Percentiles rank a stretch among this genome's conserved stretches.
Evolutionary conservation across 2,329 filamentous ascomycete species (phyloP).

Genomic region (Aspergillus quadrilineatus): DNA sequence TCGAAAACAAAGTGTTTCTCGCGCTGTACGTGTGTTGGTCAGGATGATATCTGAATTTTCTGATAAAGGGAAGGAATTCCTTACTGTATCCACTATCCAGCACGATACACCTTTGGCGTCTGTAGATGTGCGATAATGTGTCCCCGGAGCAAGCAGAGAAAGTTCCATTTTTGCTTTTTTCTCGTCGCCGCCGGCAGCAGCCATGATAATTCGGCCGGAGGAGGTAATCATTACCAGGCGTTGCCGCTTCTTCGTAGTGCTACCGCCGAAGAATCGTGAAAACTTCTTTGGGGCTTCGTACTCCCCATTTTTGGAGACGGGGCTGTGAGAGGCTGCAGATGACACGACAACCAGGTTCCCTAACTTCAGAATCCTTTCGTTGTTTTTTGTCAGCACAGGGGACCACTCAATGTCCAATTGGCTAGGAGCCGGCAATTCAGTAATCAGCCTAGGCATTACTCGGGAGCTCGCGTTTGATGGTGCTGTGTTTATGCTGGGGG

Average conservation of each 20-base stretch:
- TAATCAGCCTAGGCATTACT: slow-evolving; percentile 77
- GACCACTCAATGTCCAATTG: slow-evolving; percentile 99
- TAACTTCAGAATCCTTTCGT: slow-evolving; percentile 91
- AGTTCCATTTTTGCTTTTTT: slow-evolving; percentile 94
- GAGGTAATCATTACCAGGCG: slow-evolving; percentile 93
- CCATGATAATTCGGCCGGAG: slow-evolving; percentile 83
- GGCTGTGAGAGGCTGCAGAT: slow-evolving; percentile 71
- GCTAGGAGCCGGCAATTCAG: slow-evolving; percentile 91
- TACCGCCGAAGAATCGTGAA: slow-evolving; percentile 88
- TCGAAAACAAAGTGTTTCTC: slow-evolving; percentile 93
- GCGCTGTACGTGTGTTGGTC: slow-evolving; percentile 55
- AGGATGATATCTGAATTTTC: slow-evolving; percentile 11
- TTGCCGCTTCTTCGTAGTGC: slow-evolving; percentile 87
- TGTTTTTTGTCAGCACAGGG: slow-evolving; percentile 82
- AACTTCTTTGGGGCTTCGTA: slow-evolving; percentile 77
- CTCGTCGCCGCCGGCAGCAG: slow-evolving; percentile 87
- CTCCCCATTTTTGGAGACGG: slow-evolving; percentile 68
- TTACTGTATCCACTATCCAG: slow-evolving; percentile 92
- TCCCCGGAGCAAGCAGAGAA: slow-evolving; percentile 73
- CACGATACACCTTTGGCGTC: slow-evolving; percentile 85
- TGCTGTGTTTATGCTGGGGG: slow-evolving; percentile 44
- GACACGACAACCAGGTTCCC: slow-evolving; percentile 86
- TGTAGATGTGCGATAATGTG: slow-evolving; percentile 73
- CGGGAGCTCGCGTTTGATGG: slow-evolving; percentile 49
- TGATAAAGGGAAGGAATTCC: slow-evolving; percentile 38